Evolutionary conservation across 306 rosid genomes (phyloP).

Genomic region (Vigna unguiculata): DNA sequence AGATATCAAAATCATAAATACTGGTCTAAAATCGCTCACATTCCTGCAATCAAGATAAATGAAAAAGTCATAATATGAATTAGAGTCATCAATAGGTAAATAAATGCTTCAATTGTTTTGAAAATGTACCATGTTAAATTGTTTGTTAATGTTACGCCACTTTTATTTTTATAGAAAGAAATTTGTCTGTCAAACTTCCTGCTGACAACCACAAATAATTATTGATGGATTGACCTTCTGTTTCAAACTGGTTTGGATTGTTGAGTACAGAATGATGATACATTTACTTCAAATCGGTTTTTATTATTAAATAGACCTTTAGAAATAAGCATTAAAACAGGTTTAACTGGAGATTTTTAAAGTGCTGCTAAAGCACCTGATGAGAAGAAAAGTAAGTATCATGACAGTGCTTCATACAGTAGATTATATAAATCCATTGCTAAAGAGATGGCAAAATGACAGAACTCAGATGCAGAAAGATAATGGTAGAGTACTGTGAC

Average conservation of each 20-base stretch:
- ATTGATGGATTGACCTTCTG: neutral
- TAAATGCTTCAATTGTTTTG: neutral
- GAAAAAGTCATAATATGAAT: neutral
- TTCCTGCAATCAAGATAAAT: neutral
- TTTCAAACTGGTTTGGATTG: neutral
- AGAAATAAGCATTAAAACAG: neutral
- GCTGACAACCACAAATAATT: neutral
- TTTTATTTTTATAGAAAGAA: neutral
- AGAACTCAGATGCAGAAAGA: neutral
- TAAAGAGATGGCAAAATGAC: neutral
- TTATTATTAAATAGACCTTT: conserved; percentile 1
- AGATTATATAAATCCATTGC: neutral
- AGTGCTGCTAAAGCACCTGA: neutral
- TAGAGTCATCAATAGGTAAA: neutral
- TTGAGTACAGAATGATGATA: neutral
- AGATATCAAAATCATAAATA: conserved; percentile 17
- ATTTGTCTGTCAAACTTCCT: neutral
- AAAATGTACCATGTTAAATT: neutral
- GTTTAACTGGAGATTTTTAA: neutral
- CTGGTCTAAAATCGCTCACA: conserved; percentile 17
- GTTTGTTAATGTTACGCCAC: neutral
- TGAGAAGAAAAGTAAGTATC: neutral
- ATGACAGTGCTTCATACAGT: neutral
- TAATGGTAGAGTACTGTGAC: neutral
- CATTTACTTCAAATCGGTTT: neutral